phyloP scores from a whole-genome alignment of 176 grass and related monocot species.

The Tillandsia fasciculata region DNA sequence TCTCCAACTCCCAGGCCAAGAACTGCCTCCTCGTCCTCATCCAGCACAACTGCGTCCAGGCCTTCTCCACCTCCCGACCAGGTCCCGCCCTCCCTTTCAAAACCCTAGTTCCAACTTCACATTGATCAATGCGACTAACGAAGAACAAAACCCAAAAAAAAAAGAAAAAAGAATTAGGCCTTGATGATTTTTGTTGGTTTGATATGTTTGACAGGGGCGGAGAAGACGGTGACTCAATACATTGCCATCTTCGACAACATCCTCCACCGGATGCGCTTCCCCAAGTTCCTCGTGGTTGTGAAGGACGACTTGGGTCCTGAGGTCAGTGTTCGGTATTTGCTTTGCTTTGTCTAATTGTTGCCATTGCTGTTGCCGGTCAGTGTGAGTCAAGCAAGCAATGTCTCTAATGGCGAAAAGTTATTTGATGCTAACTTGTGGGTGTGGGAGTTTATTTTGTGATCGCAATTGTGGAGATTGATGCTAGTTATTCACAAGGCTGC shows the following conservation, averaged over 20 bases:
- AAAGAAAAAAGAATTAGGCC: neutral
- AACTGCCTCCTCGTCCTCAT: slow-evolving; percentile 80
- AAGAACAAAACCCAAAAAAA: neutral
- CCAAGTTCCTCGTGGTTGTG: slow-evolving; percentile 62
- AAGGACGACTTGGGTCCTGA: slow-evolving; percentile 38
- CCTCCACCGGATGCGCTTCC: slow-evolving; percentile 58
- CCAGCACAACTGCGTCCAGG: slow-evolving; percentile 88
- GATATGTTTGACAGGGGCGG: slow-evolving; percentile 21
- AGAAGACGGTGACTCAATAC: slow-evolving; percentile 46
- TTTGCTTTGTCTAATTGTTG: too few relatives aligned
- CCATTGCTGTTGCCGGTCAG: too few relatives aligned
- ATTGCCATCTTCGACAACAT: slow-evolving; percentile 63
- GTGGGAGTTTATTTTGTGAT: too few relatives aligned
- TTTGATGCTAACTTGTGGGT: too few relatives aligned
- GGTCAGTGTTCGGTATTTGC: neutral
- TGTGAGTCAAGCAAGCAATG: too few relatives aligned
- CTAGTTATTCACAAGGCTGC: too few relatives aligned
- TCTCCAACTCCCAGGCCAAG: slow-evolving; percentile 45
- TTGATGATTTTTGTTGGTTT: slow-evolving; percentile 3
- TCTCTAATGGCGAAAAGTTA: too few relatives aligned
- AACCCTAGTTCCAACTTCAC: neutral
- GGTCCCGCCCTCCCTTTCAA: neutral
- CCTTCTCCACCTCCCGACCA: slow-evolving; percentile 39
- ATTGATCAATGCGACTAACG: neutral
- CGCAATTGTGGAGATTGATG: too few relatives aligned